Evolutionary conservation across 306 rosid genomes (phyloP), one percentile per base, ranked within the genome.

Genomic region (Prunus padus): DNA sequence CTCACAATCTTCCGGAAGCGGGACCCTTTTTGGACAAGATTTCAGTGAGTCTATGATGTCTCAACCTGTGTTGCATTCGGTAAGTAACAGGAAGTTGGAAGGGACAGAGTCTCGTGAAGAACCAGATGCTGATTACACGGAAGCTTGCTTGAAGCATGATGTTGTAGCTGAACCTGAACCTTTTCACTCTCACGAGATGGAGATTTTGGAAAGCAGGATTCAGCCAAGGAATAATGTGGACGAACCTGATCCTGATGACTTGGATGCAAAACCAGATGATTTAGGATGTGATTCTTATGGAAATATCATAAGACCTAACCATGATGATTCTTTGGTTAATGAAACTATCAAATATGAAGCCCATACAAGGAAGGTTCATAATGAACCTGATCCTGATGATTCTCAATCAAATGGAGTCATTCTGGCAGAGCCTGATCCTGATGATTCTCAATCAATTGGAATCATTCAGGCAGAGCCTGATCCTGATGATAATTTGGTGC

Each of bases 201-300:
- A 76, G 63, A 86, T 54, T 76, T 71, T 77, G 79, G 80, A 61
- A 54, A 62, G 77, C 65, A 75, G 55, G 56, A 61, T 55, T 74
- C 81, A 28, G 47, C 78, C 77, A 69, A 76, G 31, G 80, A 77
- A 68, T 67, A 55, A 42, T 72, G 72, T 75, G 69, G 71, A 70
- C 61, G 85, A 86, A 82, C 88, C 85, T 71, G 76, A 81, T 81
- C 86, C 88, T 42, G 69, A 77, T 81, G 82, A 72, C 50, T 67
- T 73, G 73, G 85, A 63, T 74, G 76, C 19, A 54, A 79, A 78
- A 71, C 69, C 14, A 9, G 77, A 60, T 55, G 31, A 42, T 54
- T 66, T 56, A 13, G 73, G 54, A 14, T 75, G 11, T 75, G 10
- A 37, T 20, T 40, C 66, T 20, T 30, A 20, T 37, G 82, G 64